These are phyloP conservation scores for Alternaria ventricosa DNA, from an alignment of 2,329 filamentous ascomycete species.

Conservation along the genomic window DNA sequence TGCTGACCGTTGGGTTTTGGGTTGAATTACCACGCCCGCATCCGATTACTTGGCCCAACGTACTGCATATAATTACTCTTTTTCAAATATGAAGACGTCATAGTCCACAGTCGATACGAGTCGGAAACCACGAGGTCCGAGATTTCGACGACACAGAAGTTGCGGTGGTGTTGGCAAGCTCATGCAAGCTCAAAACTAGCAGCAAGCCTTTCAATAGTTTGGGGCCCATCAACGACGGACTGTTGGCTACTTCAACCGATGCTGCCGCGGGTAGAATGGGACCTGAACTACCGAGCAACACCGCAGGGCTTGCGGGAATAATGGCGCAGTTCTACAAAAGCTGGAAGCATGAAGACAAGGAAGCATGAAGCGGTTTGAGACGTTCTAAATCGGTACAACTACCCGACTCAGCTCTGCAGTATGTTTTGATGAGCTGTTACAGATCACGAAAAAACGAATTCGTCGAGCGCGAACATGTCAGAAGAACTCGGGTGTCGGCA, in stretches of 20 bases:
- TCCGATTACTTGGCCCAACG: neutral
- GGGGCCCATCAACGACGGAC: neutral
- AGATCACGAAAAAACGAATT: conserved; percentile 28
- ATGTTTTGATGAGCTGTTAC: conserved; percentile 35
- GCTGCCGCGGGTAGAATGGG: neutral
- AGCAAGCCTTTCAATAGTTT: conserved; percentile 2
- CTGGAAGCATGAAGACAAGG: conserved; percentile 7
- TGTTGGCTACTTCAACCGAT: neutral
- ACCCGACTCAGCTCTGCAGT: conserved; percentile 14
- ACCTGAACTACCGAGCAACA: neutral
- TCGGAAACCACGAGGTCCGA: neutral
- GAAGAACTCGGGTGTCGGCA: conserved; percentile 31
- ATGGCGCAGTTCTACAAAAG: conserved; percentile 7
- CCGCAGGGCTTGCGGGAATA: neutral
- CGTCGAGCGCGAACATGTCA: conserved; percentile 29
- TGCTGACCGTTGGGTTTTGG: neutral
- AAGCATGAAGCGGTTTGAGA: neutral
- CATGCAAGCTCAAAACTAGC: neutral
- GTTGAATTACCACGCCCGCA: neutral
- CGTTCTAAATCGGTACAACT: neutral
- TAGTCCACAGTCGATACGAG: neutral
- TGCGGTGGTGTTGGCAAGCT: neutral
- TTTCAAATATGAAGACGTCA: neutral
- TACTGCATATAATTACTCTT: neutral
- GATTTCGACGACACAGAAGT: neutral